Conservation (phyloP, 75 land plant species). For the Pinus albicaulis region DNA sequence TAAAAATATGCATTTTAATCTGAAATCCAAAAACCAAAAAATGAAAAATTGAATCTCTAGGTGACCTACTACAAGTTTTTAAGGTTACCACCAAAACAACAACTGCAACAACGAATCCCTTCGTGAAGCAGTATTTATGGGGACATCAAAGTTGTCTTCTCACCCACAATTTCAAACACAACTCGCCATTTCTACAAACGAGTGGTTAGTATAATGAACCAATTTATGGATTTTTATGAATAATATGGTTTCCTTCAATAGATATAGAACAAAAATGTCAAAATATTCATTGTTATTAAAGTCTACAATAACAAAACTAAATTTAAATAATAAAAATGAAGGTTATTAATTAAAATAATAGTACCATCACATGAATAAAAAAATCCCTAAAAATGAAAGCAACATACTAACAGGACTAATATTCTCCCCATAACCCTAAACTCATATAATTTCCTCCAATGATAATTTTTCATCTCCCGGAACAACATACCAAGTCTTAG, state of each 20-base stretch:
- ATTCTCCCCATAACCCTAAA: slow-evolving; percentile 52
- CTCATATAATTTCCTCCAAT: slow-evolving; percentile 69
- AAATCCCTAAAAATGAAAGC: background rate
- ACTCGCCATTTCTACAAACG: slow-evolving; percentile 35
- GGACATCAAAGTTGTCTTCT: slow-evolving; percentile 85
- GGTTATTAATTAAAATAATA: background rate
- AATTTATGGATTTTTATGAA: slow-evolving; percentile 22
- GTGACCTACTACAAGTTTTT: background rate
- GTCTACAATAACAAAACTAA: background rate
- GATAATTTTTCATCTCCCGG: slow-evolving; percentile 69
- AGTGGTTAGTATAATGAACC: slow-evolving; percentile 24
- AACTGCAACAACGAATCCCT: slow-evolving; percentile 96
- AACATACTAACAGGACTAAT: slow-evolving; percentile 44
- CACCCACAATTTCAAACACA: slow-evolving; percentile 65
- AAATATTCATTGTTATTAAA: background rate
- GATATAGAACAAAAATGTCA: slow-evolving; percentile 3
- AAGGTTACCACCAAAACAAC: slow-evolving; percentile 17
- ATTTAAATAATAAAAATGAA: background rate
- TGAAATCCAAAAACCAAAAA: background rate
- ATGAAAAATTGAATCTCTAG: background rate
- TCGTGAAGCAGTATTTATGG: slow-evolving; percentile 65
- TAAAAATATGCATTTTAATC: background rate
- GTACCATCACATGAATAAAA: background rate
- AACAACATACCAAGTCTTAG: slow-evolving; percentile 93
- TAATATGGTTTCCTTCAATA: slow-evolving; percentile 9